Conservation (phyloP, 2,329 filamentous ascomycete species). For the Alternaria tenuissima region DNA sequence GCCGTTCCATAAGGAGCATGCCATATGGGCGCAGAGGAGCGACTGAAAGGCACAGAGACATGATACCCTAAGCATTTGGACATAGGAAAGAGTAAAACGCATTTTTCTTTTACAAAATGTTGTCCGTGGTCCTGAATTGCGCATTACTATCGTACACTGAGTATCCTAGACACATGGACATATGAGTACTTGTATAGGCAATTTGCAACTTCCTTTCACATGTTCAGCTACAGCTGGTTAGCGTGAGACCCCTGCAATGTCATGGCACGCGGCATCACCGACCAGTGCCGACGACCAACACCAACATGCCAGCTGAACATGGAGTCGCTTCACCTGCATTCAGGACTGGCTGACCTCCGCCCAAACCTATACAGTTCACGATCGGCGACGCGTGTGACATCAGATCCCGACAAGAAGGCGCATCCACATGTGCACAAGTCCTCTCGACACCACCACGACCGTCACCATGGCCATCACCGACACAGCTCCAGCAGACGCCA, state of each 20-base stretch:
- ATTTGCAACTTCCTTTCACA: neutral
- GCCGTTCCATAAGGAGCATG: slow-evolving; percentile 8
- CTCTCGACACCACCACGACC: slow-evolving; percentile 36
- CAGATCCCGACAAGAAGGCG: slow-evolving; percentile 39
- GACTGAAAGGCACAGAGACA: slow-evolving; percentile 1
- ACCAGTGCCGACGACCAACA: slow-evolving; percentile 9
- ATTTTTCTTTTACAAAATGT: neutral
- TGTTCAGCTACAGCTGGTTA: slow-evolving; percentile 7
- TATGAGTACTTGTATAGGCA: neutral
- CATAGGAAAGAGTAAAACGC: slow-evolving; percentile 5
- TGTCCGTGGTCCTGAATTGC: neutral
- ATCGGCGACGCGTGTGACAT: slow-evolving; percentile 36
- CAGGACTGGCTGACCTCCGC: slow-evolving; percentile 29
- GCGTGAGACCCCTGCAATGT: slow-evolving; percentile 15
- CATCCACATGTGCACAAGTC: slow-evolving; percentile 35
- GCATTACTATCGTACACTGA: neutral
- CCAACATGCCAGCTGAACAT: slow-evolving; percentile 28
- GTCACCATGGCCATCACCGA: slow-evolving; percentile 39
- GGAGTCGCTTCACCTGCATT: slow-evolving; percentile 32
- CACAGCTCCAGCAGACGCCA: slow-evolving; percentile 45
- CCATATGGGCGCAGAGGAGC: neutral
- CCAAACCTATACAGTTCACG: slow-evolving; percentile 33
- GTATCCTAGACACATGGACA: neutral
- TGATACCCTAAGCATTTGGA: slow-evolving; percentile 8
- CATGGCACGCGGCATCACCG: slow-evolving; percentile 14